Evolutionary conservation across 1,139 yeast species (phyloP).

Genomic region (Hyphopichia fennica): DNA sequence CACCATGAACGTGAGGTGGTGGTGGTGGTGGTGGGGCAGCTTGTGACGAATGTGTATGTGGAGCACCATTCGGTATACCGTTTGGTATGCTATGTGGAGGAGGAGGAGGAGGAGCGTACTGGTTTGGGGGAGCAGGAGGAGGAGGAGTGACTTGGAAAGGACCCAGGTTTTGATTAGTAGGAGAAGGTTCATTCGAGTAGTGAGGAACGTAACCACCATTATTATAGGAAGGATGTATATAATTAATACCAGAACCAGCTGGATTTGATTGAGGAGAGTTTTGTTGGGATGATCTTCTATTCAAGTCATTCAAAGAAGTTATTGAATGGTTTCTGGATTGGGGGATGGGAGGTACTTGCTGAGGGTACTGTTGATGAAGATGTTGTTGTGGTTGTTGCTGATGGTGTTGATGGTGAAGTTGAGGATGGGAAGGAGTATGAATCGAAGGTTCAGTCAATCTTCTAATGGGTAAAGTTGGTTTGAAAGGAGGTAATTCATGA

Average conservation of each 20-base stretch:
- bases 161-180: background rate
- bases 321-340: slow-evolving; percentile 2
- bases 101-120: background rate
- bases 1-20: background rate
- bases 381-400: background rate
- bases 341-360: background rate
- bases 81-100: background rate
- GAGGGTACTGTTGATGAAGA: slow-evolving; percentile 3
- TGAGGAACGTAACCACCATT: too few relatives aligned
- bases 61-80: background rate
- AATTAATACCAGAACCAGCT: slow-evolving; percentile 1
- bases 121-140: background rate
- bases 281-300: background rate
- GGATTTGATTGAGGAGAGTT: slow-evolving; percentile 6
- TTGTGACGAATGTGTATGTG: background rate
- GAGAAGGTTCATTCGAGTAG: background rate
- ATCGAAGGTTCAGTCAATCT: slow-evolving; percentile 19
- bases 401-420: background rate
- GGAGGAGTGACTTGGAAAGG: background rate
- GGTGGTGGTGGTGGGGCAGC: background rate
- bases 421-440: slow-evolving; percentile 5
- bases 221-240: too few relatives aligned
- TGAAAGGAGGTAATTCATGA: background rate
- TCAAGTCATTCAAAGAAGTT: background rate
- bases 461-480: slow-evolving; percentile 11